Evolutionary conservation across 768 basidiomycete genomes (phyloP).

Genomic region (Boletus sp.): DNA sequence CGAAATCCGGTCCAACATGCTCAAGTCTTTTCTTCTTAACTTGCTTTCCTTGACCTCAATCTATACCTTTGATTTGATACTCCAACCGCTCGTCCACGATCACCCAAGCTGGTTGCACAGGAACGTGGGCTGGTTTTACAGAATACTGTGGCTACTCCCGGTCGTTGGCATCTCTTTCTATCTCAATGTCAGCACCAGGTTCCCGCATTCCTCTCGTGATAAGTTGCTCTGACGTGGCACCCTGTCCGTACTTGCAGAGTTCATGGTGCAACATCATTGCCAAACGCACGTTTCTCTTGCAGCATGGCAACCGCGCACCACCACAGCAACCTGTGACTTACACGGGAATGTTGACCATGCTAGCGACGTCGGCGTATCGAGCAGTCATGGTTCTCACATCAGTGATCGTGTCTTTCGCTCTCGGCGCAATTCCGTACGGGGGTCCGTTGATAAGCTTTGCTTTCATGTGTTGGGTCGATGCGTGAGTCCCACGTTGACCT

Average conservation of each 20-base stretch:
- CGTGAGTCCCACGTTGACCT: conserved; percentile 53
- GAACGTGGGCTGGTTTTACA: conserved; percentile 76
- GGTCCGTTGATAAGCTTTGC: conserved; percentile 62
- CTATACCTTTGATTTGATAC: conserved; percentile 70
- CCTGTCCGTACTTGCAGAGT: conserved; percentile 43
- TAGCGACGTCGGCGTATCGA: conserved; percentile 81
- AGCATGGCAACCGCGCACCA: conserved; percentile 60
- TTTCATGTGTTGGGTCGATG: conserved; percentile 84
- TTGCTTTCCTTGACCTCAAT: conserved; percentile 67
- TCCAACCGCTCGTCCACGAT: conserved; percentile 64
- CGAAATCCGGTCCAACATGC: conserved; percentile 70
- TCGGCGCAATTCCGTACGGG: conserved; percentile 62
- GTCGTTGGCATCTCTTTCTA: conserved; percentile 75
- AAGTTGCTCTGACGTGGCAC: conserved; percentile 12
- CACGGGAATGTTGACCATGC: conserved; percentile 65
- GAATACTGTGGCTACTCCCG: conserved; percentile 76
- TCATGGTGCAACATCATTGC: conserved; percentile 79
- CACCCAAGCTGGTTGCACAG: conserved; percentile 66
- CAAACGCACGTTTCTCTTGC: conserved; percentile 68
- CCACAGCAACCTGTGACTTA: conserved; percentile 57
- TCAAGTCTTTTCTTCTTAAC: conserved; percentile 77
- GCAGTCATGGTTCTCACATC: conserved; percentile 81
- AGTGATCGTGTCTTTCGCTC: conserved; percentile 60
- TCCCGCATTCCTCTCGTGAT: conserved; percentile 5
- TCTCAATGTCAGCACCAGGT: conserved; percentile 61